These are phyloP conservation scores for Diutina neorugosa DNA, from an alignment of 1,139 yeast genomes.

Conservation along the genomic window DNA sequence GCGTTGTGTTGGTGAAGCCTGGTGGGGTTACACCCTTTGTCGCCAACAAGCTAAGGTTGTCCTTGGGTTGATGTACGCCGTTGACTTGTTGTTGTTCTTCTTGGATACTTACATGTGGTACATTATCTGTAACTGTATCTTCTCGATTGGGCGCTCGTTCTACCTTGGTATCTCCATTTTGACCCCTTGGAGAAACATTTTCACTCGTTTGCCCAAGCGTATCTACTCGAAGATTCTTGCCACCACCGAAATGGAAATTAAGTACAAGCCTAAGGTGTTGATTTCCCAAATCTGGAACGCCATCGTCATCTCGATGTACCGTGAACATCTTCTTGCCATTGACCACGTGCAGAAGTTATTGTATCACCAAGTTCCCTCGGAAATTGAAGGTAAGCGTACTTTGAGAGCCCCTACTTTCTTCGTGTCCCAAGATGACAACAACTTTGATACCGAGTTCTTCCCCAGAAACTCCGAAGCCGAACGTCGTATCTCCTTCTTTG, in stretches of 20 bases:
- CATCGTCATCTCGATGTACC: slow-evolving; percentile 93
- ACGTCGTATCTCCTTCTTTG: slow-evolving; percentile 97
- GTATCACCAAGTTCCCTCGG: slow-evolving; percentile 96
- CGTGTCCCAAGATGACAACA: slow-evolving; percentile 94
- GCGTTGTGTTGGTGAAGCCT: slow-evolving; percentile 71
- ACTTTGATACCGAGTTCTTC: slow-evolving; percentile 89
- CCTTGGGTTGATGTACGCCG: slow-evolving; percentile 82
- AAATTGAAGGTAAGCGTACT: slow-evolving; percentile 95
- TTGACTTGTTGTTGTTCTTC: slow-evolving; percentile 90
- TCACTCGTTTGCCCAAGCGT: slow-evolving; percentile 96
- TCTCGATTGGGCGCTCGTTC: slow-evolving; percentile 95
- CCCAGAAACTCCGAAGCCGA: slow-evolving; percentile 96
- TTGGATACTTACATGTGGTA: slow-evolving; percentile 99
- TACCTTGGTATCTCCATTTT: slow-evolving; percentile 95
- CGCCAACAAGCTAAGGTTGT: slow-evolving; percentile 78
- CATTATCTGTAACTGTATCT: slow-evolving; percentile 85
- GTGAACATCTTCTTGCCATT: slow-evolving; percentile 93
- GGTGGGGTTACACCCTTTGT: slow-evolving; percentile 73
- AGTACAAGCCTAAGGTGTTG: slow-evolving; percentile 95
- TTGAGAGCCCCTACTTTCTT: slow-evolving; percentile 98
- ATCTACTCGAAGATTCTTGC: slow-evolving; percentile 94
- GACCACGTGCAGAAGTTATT: slow-evolving; percentile 96
- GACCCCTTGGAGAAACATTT: slow-evolving; percentile 99
- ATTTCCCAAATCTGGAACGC: slow-evolving; percentile 99
- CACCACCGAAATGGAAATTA: slow-evolving; percentile 97